A percentile compares a stretch with the other conserved stretches of the same genome.
phyloP scores from a whole-genome alignment of 2,329 filamentous ascomycete genomes.

The Trichoderma afroharzianum region DNA sequence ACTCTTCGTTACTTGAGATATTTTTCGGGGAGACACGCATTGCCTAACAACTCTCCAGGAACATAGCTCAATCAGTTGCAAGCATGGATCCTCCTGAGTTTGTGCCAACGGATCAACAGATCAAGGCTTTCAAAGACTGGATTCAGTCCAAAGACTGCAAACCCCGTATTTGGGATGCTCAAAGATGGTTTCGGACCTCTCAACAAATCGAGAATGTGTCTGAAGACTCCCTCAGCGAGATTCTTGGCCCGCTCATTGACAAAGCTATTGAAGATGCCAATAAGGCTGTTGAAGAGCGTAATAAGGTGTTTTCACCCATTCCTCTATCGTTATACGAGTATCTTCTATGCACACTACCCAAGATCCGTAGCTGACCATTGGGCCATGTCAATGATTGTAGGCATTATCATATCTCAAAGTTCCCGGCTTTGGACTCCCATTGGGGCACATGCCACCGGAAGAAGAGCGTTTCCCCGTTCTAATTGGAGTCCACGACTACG shows the following conservation, averaged over 20 bases:
- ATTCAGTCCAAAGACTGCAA: background rate
- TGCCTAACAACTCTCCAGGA: background rate
- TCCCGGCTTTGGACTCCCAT: slow-evolving; percentile 29
- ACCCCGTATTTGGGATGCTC: background rate
- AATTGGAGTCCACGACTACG: background rate
- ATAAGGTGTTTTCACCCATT: background rate
- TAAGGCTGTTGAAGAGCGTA: background rate
- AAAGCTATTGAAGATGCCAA: background rate
- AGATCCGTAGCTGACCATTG: background rate
- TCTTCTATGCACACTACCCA: background rate
- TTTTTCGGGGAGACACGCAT: background rate
- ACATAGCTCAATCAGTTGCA: background rate
- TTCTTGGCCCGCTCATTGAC: background rate
- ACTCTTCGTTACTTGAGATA: background rate
- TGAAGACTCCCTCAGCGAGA: background rate
- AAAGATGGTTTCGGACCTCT: background rate
- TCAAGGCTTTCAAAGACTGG: background rate
- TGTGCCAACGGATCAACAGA: background rate
- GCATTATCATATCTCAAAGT: background rate
- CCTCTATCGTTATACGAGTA: background rate
- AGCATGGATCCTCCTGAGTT: background rate
- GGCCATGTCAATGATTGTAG: background rate
- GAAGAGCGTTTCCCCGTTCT: slow-evolving; percentile 24
- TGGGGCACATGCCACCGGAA: slow-evolving; percentile 14
- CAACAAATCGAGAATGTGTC: background rate